phyloP scores from a whole-genome alignment of 2,329 filamentous ascomycete species.

The Rasamsonia emersonii region DNA sequence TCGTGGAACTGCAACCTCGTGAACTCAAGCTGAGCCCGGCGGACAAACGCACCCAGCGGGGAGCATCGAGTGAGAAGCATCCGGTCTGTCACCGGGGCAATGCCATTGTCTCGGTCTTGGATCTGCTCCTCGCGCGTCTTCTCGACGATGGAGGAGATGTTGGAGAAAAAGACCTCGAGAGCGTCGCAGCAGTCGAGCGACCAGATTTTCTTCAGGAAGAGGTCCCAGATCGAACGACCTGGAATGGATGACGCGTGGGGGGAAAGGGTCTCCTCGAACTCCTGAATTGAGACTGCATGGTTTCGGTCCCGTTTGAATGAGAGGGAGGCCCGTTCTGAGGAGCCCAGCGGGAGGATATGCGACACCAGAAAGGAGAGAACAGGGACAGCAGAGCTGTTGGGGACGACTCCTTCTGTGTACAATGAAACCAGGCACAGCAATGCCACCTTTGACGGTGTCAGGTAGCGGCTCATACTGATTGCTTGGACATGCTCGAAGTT shows the following conservation, averaged over 20 bases:
- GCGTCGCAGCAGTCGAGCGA: slow-evolving; percentile 71
- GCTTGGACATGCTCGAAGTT: slow-evolving; percentile 1
- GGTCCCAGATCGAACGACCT: slow-evolving; percentile 77
- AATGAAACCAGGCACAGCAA: slow-evolving; percentile 72
- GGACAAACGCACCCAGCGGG: slow-evolving; percentile 72
- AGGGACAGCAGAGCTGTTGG: slow-evolving; percentile 61
- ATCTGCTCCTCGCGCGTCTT: slow-evolving; percentile 55
- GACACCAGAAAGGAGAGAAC: slow-evolving; percentile 72
- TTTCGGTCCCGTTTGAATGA: slow-evolving; percentile 19
- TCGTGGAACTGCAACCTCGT: slow-evolving; percentile 72
- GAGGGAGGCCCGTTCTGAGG: slow-evolving; percentile 15
- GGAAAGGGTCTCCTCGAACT: slow-evolving; percentile 41
- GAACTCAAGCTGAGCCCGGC: slow-evolving; percentile 71
- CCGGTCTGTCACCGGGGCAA: slow-evolving; percentile 40
- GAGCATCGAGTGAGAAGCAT: slow-evolving; percentile 64
- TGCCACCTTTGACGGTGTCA: slow-evolving; percentile 83
- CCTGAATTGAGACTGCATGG: slow-evolving; percentile 31
- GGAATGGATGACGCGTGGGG: slow-evolving; percentile 48
- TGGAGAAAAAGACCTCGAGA: slow-evolving; percentile 66
- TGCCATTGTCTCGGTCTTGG: slow-evolving; percentile 45
- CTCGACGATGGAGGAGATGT: slow-evolving; percentile 49
- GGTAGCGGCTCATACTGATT: slow-evolving; percentile 61
- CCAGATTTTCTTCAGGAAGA: slow-evolving; percentile 76
- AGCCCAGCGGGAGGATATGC: slow-evolving; percentile 48
- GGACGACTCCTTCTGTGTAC: slow-evolving; percentile 64